These are phyloP conservation scores for Euphorbia pulcherrima DNA, from an alignment of 345 rosid genomes.

Conservation along the genomic window DNA sequence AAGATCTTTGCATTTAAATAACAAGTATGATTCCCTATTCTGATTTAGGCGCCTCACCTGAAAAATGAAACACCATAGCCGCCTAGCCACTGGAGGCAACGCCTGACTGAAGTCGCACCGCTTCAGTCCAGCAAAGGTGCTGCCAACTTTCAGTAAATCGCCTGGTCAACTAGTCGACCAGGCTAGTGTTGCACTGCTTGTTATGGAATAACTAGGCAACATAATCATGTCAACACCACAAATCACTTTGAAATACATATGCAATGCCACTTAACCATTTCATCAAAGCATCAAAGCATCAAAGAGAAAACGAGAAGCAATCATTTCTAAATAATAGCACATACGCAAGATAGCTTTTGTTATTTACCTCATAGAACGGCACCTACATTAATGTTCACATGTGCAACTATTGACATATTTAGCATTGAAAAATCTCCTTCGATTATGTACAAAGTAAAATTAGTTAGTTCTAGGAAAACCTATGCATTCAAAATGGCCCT, in stretches of 20 bases:
- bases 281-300: background rate
- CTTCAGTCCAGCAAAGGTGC: too few relatives aligned
- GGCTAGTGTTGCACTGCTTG: too few relatives aligned
- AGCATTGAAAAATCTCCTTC: background rate
- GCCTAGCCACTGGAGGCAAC: too few relatives aligned
- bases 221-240: background rate
- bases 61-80: too few relatives aligned
- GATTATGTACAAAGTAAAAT: background rate
- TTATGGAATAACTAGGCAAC: too few relatives aligned
- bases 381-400: background rate
- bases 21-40: too few relatives aligned
- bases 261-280: conserved; percentile 3
- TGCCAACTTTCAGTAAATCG: too few relatives aligned
- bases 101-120: too few relatives aligned
- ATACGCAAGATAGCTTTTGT: background rate
- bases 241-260: background rate
- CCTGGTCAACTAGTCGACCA: too few relatives aligned
- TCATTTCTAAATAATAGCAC: too few relatives aligned
- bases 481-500: background rate
- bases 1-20: too few relatives aligned
- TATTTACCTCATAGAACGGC: background rate
- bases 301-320: background rate
- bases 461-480: background rate
- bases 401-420: background rate
- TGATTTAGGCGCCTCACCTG: too few relatives aligned